A percentile compares a stretch with the other conserved stretches of the same genome.
phyloP scores from a whole-genome alignment of 768 basidiomycete genomes.

The Mycena albidolilacea region DNA sequence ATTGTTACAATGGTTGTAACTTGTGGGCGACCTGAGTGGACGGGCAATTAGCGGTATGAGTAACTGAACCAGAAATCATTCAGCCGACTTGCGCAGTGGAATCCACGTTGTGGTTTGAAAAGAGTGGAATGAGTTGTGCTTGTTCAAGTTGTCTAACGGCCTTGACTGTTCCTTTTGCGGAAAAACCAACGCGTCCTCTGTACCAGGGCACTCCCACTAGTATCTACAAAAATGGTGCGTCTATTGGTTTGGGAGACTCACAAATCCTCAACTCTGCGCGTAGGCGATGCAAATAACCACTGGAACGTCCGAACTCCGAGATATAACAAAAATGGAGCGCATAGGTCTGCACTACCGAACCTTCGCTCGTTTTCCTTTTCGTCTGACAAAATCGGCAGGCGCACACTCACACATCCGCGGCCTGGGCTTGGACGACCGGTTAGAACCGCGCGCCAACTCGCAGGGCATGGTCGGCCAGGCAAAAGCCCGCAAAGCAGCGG shows the following conservation, averaged over 20 bases:
- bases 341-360: conserved; percentile 68
- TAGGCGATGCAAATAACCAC: conserved; percentile 83
- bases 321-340: conserved; percentile 94
- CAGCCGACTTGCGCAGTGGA: too few relatives aligned
- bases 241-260: neutral
- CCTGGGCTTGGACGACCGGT: conserved; percentile 90
- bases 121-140: neutral
- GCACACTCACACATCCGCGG: conserved; percentile 97
- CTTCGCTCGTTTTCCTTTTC: neutral
- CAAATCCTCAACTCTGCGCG: neutral
- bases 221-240: conserved; percentile 17
- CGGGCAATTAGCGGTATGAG: too few relatives aligned
- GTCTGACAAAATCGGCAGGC: conserved; percentile 59
- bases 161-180: neutral
- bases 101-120: neutral
- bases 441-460: conserved; percentile 90
- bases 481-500: conserved; percentile 96
- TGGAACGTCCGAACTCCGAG: conserved; percentile 84
- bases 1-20: too few relatives aligned
- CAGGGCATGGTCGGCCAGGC: conserved; percentile 99
- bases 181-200: neutral
- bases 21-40: too few relatives aligned
- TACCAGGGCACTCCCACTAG: neutral
- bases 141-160: neutral
- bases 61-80: too few relatives aligned